phyloP scores from a whole-genome alignment of 345 rosid genomes.

The Brassica carinata region DNA sequence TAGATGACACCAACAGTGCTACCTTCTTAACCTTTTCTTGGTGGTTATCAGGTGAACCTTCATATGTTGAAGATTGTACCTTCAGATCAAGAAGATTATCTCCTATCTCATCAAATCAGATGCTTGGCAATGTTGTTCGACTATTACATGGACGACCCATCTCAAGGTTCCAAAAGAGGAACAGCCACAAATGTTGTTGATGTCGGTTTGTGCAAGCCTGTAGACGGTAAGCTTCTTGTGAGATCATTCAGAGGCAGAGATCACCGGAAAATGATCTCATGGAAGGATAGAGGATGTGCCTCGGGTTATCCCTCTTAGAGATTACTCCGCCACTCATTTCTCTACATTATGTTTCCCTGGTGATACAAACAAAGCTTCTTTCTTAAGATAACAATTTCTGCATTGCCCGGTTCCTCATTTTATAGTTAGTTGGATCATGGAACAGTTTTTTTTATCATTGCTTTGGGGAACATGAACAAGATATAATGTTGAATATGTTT shows the following conservation, averaged over 20 bases:
- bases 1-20: background rate
- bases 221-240: constrained; percentile 65
- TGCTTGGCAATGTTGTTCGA: constrained; percentile 89
- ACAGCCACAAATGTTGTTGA: constrained; percentile 63
- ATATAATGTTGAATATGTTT: background rate
- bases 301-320: constrained; percentile 46
- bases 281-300: constrained; percentile 73
- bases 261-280: constrained; percentile 83
- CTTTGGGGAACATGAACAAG: background rate
- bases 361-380: background rate
- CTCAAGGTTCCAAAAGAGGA: constrained; percentile 51
- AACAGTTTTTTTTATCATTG: background rate
- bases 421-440: background rate
- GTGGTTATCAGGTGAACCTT: constrained; percentile 69
- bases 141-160: constrained; percentile 64
- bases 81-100: constrained; percentile 56
- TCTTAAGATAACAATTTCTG: background rate
- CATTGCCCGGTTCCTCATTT: background rate
- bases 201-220: constrained; percentile 83
- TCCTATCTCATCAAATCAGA: constrained; percentile 69
- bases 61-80: constrained; percentile 71
- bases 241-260: constrained; percentile 92
- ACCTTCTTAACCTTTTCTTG: background rate
- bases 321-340: background rate
- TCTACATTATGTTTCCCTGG: background rate